Percentiles rank a stretch among this genome's conserved stretches.
These are phyloP conservation scores for Plasmodium gaboni DNA, from an alignment of 169 alveolate genomes.

Conservation along the genomic window DNA sequence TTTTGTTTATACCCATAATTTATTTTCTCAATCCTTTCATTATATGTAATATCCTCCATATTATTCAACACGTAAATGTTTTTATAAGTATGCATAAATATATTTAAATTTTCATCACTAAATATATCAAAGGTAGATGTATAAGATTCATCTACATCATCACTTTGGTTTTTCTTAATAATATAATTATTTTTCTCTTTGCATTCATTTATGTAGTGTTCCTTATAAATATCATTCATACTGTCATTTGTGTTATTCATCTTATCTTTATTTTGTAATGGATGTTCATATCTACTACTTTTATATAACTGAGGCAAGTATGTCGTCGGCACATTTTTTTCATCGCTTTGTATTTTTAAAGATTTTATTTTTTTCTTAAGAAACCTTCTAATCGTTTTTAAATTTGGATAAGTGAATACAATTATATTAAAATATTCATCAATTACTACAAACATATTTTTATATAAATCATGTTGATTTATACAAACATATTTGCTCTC, in stretches of 20 bases:
- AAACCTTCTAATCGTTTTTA: slow-evolving; percentile 31
- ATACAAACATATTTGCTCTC: slow-evolving; percentile 5
- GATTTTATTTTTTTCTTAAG: slow-evolving; percentile 39
- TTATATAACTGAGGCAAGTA: slow-evolving; percentile 46
- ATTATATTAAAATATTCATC: slow-evolving; percentile 14
- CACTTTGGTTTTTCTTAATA: neutral
- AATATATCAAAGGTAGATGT: neutral
- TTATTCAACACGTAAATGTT: slow-evolving; percentile 43
- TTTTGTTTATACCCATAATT: neutral
- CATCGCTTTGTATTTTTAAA: slow-evolving; percentile 12
- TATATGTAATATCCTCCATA: neutral
- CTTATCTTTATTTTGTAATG: slow-evolving; percentile 1
- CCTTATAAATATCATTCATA: neutral
- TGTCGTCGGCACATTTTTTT: slow-evolving; percentile 35
- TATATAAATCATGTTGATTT: slow-evolving; percentile 38
- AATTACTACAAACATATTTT: slow-evolving; percentile 33
- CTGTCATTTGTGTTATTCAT: neutral
- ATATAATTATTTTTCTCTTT: neutral
- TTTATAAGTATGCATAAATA: slow-evolving; percentile 61
- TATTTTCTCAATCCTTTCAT: neutral
- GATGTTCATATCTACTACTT: slow-evolving; percentile 13
- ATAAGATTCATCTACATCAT: neutral
- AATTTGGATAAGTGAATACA: slow-evolving; percentile 46
- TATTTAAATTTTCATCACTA: slow-evolving; percentile 41
- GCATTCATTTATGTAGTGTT: too few species aligned